Conservation (phyloP, 2,329 filamentous ascomycete species). For the Ophiocordyceps unilateralis region DNA sequence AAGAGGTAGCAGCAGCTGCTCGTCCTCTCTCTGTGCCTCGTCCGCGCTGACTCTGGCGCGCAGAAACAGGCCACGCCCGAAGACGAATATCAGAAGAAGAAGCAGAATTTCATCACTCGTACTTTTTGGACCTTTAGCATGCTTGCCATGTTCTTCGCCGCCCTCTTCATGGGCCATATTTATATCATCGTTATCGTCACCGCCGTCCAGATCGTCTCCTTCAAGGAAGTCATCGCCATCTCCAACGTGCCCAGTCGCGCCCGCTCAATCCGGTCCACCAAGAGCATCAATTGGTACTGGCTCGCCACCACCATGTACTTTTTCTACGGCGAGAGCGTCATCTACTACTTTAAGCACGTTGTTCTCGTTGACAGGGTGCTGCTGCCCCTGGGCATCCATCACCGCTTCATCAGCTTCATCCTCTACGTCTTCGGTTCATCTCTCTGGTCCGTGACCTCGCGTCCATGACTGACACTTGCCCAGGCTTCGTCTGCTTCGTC, state of each 20-base stretch:
- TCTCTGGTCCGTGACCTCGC: neutral
- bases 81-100: slow-evolving; percentile 91
- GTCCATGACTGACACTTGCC: slow-evolving; percentile 4
- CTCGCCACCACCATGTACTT: slow-evolving; percentile 99
- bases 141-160: slow-evolving; percentile 81
- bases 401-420: slow-evolving; percentile 96
- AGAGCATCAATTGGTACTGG: slow-evolving; percentile 98
- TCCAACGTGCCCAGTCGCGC: slow-evolving; percentile 86
- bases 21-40: neutral
- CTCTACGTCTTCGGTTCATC: slow-evolving; percentile 80
- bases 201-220: slow-evolving; percentile 85
- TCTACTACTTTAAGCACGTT: slow-evolving; percentile 99
- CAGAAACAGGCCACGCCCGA: slow-evolving; percentile 26
- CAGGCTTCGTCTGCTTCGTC: slow-evolving; percentile 97
- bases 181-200: slow-evolving; percentile 93
- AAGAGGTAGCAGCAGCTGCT: slow-evolving; percentile 16
- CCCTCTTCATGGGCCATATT: slow-evolving; percentile 91
- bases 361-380: slow-evolving; percentile 87
- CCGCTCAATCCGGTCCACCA: slow-evolving; percentile 80
- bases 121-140: slow-evolving; percentile 98
- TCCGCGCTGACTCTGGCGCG: neutral
- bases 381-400: slow-evolving; percentile 85
- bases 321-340: slow-evolving; percentile 93
- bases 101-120: slow-evolving; percentile 89
- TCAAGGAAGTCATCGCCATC: slow-evolving; percentile 98